Evolutionary conservation across 2,329 filamentous ascomycete genomes (phyloP).

Genomic region (Diaporthe citri): DNA sequence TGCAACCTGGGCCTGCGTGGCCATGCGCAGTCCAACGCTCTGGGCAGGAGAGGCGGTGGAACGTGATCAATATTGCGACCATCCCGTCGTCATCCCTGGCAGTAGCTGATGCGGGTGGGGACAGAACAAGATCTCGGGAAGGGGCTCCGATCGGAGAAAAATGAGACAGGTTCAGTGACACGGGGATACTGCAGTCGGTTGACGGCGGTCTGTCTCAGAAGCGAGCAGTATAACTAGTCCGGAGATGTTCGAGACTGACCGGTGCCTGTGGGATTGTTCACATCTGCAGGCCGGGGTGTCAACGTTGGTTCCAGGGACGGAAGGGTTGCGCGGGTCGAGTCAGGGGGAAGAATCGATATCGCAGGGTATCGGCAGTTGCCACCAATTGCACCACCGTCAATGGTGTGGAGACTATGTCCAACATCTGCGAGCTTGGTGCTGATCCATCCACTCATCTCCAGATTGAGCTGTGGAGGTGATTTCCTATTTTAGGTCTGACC

Average conservation of each 20-base stretch:
- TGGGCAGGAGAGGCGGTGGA: conserved; percentile 20
- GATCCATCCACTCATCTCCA: conserved; percentile 26
- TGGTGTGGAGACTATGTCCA: conserved; percentile 29
- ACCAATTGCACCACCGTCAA: background rate
- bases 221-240: conserved; percentile 3
- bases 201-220: conserved; percentile 19
- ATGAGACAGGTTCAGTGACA: conserved; percentile 35
- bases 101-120: conserved; percentile 14
- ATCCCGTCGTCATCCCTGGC: background rate
- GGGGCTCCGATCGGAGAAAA: conserved; percentile 35
- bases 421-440: background rate
- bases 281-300: conserved; percentile 31
- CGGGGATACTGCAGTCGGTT: conserved; percentile 33
- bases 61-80: conserved; percentile 28
- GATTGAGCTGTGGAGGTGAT: conserved; percentile 23
- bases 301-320: conserved; percentile 19
- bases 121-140: conserved; percentile 36
- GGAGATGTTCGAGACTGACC: background rate
- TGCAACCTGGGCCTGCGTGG: conserved; percentile 14
- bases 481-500: conserved; percentile 35
- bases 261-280: conserved; percentile 30
- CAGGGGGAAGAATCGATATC: conserved; percentile 18
- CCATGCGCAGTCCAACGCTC: conserved; percentile 20
- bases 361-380: conserved; percentile 32
- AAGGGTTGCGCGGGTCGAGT: conserved; percentile 28